Conservation (phyloP, 345 rosid genomes). For the Dovyalis caffra region DNA sequence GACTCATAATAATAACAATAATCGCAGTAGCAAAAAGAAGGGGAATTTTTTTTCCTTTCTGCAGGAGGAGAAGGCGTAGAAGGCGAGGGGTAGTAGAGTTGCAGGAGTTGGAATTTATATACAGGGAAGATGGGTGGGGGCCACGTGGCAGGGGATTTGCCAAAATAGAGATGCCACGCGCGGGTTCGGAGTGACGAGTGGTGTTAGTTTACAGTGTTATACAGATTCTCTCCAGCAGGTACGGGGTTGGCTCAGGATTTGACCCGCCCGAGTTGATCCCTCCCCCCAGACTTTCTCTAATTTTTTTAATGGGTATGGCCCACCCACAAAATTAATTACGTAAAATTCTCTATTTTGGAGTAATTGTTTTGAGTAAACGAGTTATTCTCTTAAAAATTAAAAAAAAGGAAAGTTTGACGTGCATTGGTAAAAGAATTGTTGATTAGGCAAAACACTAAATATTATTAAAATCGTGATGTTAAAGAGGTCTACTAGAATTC, state of each 20-base stretch:
- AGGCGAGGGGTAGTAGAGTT: background rate
- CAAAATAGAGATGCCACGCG: slow-evolving; percentile 13
- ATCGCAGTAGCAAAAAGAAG: background rate
- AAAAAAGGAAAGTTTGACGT: too few species aligned
- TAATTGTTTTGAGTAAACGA: too few species aligned
- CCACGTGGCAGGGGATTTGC: background rate
- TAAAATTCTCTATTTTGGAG: too few species aligned
- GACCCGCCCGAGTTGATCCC: background rate
- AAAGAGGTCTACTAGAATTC: too few species aligned
- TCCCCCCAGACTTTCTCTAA: background rate
- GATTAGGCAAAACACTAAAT: too few species aligned
- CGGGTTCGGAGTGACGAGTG: background rate
- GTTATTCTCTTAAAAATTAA: too few species aligned
- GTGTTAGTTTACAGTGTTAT: background rate
- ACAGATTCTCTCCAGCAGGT: too few species aligned
- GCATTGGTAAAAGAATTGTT: too few species aligned
- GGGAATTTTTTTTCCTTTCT: background rate
- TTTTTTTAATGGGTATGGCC: background rate
- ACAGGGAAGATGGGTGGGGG: background rate
- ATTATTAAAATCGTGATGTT: too few species aligned
- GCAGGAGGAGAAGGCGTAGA: background rate
- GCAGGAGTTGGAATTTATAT: background rate
- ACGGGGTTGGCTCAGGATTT: too few species aligned
- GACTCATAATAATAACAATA: background rate
- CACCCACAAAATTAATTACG: background rate